Evolutionary conservation across 2,329 filamentous ascomycete species (phyloP).

Genomic region (Colletotrichum aenigma): DNA sequence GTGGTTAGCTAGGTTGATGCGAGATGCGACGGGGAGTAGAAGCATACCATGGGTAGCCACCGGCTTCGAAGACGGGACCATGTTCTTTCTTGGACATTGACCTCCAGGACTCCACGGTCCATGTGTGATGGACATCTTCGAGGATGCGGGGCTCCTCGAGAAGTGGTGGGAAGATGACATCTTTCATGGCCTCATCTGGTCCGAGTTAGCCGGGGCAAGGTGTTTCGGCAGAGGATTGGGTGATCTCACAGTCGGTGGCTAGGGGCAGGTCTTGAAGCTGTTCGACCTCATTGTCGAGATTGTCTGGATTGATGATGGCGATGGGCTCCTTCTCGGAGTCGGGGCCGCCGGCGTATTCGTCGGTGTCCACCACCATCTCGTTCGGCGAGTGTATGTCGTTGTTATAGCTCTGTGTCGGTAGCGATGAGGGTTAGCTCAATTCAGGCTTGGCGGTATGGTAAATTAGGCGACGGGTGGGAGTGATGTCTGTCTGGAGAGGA

Average conservation of each 20-base stretch:
- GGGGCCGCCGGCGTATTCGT: slow-evolving; percentile 57
- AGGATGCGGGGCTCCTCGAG: slow-evolving; percentile 79
- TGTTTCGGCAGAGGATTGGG: not conserved
- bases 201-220: slow-evolving; percentile 26
- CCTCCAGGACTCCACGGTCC: slow-evolving; percentile 88
- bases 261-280: slow-evolving; percentile 51
- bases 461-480: not conserved
- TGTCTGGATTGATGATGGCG: slow-evolving; percentile 60
- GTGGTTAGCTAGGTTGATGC: slow-evolving; percentile 21
- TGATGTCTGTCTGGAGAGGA: not conserved
- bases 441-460: not conserved
- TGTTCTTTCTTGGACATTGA: slow-evolving; percentile 79
- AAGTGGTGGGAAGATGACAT: slow-evolving; percentile 74
- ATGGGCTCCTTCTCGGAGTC: slow-evolving; percentile 55
- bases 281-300: slow-evolving; percentile 52
- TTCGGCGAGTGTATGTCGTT: slow-evolving; percentile 56
- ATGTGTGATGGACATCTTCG: slow-evolving; percentile 78
- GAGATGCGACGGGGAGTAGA: not conserved
- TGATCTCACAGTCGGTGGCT: slow-evolving; percentile 57
- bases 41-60: slow-evolving; percentile 80
- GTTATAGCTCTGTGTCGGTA: slow-evolving; percentile 49
- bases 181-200: slow-evolving; percentile 83
- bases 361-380: slow-evolving; percentile 60
- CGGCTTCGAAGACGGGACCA: slow-evolving; percentile 86
- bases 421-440: not conserved